Percentiles rank a stretch among this genome's conserved stretches.
Evolutionary conservation across 306 rosid genomes (phyloP).

Genomic region (Casuarina equisetifolia): DNA sequence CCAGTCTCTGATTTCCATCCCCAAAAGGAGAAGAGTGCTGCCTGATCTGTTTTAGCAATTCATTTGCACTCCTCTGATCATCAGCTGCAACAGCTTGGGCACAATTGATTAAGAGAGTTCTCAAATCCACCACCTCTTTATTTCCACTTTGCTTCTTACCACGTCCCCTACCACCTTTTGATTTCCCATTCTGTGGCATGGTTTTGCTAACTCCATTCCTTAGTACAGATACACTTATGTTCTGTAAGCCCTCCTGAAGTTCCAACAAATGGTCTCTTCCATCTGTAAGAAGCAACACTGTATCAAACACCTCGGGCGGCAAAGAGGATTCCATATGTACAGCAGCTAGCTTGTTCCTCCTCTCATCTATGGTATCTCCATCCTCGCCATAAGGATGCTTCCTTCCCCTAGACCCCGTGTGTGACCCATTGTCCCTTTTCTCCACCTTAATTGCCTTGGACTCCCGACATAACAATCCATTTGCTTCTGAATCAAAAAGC

Average conservation of each 20-base stretch:
- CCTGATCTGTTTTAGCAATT: slow-evolving; percentile 69
- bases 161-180: slow-evolving; percentile 64
- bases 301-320: slow-evolving; percentile 63
- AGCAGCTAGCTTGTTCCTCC: slow-evolving; percentile 83
- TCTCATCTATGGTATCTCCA: slow-evolving; percentile 56
- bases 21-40: slow-evolving; percentile 74
- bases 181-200: slow-evolving; percentile 41
- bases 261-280: slow-evolving; percentile 43
- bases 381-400: slow-evolving; percentile 54
- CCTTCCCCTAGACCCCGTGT: slow-evolving; percentile 48
- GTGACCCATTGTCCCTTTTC: slow-evolving; percentile 39
- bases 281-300: slow-evolving; percentile 56
- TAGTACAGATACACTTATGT: no score
- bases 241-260: slow-evolving; percentile 61
- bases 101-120: slow-evolving; percentile 73
- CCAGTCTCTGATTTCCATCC: slow-evolving; percentile 88
- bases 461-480: slow-evolving; percentile 26
- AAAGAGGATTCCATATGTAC: slow-evolving; percentile 57
- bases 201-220: slow-evolving; percentile 4
- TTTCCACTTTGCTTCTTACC: slow-evolving; percentile 66
- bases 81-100: slow-evolving; percentile 98
- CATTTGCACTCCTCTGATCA: slow-evolving; percentile 65
- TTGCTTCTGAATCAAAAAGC: slow-evolving; percentile 40
- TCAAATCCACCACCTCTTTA: slow-evolving; percentile 82
- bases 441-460: slow-evolving; percentile 45